These are phyloP conservation scores for Sporothrix mexicana DNA, from an alignment of 2,329 filamentous ascomycete species.

Conservation along the genomic window DNA sequence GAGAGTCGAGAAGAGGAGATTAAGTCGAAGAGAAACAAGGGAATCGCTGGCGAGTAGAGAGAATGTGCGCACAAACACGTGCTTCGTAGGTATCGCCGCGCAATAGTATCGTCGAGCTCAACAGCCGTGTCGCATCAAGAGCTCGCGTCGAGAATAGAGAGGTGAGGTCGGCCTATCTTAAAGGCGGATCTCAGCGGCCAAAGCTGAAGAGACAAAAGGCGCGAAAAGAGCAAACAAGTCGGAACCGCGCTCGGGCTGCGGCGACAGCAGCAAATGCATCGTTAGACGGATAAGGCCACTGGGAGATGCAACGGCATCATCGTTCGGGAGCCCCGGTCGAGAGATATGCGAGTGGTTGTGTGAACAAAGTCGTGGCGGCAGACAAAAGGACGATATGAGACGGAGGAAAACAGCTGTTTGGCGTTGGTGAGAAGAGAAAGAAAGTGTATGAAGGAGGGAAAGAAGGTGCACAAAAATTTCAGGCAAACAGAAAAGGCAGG, in stretches of 20 bases:
- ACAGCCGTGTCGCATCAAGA: background rate
- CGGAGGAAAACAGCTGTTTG: slow-evolving; percentile 2
- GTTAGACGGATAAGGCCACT: slow-evolving; percentile 25
- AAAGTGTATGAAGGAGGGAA: background rate
- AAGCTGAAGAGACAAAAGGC: background rate
- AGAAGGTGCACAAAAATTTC: slow-evolving; percentile 1
- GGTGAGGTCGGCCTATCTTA: background rate
- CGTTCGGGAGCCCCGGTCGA: background rate
- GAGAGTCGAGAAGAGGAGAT: background rate
- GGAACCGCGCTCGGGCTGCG: slow-evolving; percentile 34
- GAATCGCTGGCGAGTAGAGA: background rate
- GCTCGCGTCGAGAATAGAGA: background rate
- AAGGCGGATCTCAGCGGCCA: background rate
- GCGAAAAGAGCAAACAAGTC: slow-evolving; percentile 26
- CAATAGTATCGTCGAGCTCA: background rate
- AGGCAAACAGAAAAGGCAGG: background rate
- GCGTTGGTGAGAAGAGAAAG: background rate
- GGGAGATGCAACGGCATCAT: background rate
- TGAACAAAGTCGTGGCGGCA: background rate
- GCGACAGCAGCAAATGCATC: slow-evolving; percentile 34
- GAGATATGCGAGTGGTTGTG: background rate
- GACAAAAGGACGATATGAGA: background rate
- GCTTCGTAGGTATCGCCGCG: background rate
- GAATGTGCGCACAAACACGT: background rate
- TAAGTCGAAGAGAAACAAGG: background rate